A percentile compares a stretch with the other conserved stretches of the same genome.
Evolutionary conservation across 805 yeast genomes (phyloP).

Genomic region (Wickerhamomyces alni): DNA sequence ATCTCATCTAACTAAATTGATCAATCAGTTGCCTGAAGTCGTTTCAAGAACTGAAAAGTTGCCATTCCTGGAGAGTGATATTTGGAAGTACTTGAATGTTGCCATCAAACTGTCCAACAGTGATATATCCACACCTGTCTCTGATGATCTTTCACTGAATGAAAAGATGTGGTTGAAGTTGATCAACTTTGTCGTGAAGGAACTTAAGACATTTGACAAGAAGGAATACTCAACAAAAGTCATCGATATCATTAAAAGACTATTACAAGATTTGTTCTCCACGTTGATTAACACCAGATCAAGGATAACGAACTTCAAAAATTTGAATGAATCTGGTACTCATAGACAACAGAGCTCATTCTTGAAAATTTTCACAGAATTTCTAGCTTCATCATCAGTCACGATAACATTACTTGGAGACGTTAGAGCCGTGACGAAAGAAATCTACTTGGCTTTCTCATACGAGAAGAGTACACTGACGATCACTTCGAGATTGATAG

Average conservation of each 20-base stretch:
- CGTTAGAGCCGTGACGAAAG: constrained; percentile 52
- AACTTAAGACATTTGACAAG: constrained; percentile 26
- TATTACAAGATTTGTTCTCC: constrained; percentile 37
- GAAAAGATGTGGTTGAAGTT: constrained; percentile 35
- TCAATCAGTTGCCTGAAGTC: constrained; percentile 9
- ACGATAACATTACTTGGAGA: constrained; percentile 51
- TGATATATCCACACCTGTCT: constrained; percentile 10
- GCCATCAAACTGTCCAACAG: constrained; percentile 28
- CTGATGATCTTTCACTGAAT: constrained; percentile 19
- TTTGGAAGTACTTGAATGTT: constrained; percentile 30
- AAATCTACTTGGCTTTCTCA: constrained; percentile 56
- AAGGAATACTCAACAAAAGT: constrained; percentile 10
- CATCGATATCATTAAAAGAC: constrained; percentile 30
- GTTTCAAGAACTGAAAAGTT: constrained; percentile 8
- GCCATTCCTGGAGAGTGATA: constrained; percentile 19
- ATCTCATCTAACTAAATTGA: constrained; percentile 7
- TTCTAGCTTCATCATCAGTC: constrained; percentile 43
- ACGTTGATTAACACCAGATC: constrained; percentile 29
- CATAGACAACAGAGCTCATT: constrained; percentile 33
- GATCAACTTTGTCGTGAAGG: constrained; percentile 32
- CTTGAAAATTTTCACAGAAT: constrained; percentile 46
- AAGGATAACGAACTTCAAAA: constrained; percentile 17
- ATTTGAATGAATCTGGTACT: constrained; percentile 8
- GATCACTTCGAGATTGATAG: constrained; percentile 47
- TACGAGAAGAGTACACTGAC: constrained; percentile 55